Evolutionary conservation across 768 basidiomycete species (phyloP), one percentile per base, ranked within the genome.

Genomic region (Termitomyces sp.): DNA sequence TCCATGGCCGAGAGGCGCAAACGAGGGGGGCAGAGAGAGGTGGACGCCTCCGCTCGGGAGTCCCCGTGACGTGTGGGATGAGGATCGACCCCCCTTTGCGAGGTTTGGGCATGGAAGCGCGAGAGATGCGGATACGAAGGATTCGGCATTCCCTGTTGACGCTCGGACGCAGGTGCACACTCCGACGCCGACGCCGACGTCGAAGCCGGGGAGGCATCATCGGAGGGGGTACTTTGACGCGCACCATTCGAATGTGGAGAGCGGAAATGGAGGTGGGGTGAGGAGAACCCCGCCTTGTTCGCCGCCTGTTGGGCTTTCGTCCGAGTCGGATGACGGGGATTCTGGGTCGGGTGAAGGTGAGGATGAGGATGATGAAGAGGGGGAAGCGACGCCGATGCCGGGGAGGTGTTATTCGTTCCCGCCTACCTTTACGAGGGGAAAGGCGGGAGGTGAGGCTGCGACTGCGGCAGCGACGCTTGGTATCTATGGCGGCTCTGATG

Each of bases 211-310:
- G n/a, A 65, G 85, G 55, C 78, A 85, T 61, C 88, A 88, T 67
- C 78, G 78, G 58, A 77, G 86, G 9, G 82, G 86, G 6, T 84
- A 83, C 65, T 78, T 57, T 57, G 83, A 57, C 8, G 37, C 73
- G 30, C 46, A 33, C 15, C 18, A 22, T 15, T 16, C 16, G 11
- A 31, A 7, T n/a, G 33, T 30, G 8, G 49, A 18, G 16, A 18
- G 45, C 30, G 33, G 20, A 31, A n/a, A 15, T 18, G 36, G n/a
- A 24, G 63, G 62, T 30, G 57, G 58, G 16, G 56, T 82, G 57
- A 78, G 73, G 61, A 71, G 68, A 63, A 85, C 85, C 15, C 81
- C 82, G 3, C 75, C 81, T 6, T 81, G 81, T 4, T 77, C 79
- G 39, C 80, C 81, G 18, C 71, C 67, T 58, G 61, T 57, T 54